Evolutionary conservation across 192 early-diverging fungal species (phyloP).

Genomic region (Pilobolus umbonatus): DNA sequence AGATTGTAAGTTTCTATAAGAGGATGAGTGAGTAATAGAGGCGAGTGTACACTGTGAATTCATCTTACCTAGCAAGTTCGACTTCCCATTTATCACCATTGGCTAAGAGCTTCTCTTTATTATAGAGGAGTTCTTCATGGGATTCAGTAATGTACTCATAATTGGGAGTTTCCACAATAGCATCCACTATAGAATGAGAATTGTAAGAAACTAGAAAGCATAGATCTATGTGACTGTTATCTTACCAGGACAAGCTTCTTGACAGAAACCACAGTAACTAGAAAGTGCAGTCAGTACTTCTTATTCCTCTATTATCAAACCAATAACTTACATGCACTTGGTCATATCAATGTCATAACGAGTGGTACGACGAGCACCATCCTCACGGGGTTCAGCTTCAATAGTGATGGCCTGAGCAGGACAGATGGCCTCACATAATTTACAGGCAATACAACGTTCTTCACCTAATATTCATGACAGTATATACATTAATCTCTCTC

Average conservation of each 20-base stretch:
- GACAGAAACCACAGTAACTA: conserved; percentile 96
- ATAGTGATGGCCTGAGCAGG: conserved; percentile 98
- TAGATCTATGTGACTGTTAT: conserved; percentile 1
- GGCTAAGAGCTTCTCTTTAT: conserved; percentile 94
- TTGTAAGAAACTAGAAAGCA: neutral
- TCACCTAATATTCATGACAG: conserved; percentile 57
- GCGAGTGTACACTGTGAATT: neutral
- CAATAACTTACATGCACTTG: conserved; percentile 67
- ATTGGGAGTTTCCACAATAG: conserved; percentile 97
- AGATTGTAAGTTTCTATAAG: conserved; percentile 38
- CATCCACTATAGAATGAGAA: conserved; percentile 61
- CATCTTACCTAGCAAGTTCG: conserved; percentile 74
- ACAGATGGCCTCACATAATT: conserved; percentile 96
- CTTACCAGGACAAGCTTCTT: conserved; percentile 46
- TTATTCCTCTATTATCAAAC: neutral
- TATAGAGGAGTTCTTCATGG: conserved; percentile 95
- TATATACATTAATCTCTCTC: neutral
- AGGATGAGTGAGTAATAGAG: neutral
- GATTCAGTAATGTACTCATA: conserved; percentile 97
- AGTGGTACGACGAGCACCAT: conserved; percentile 90
- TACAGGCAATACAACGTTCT: conserved; percentile 98
- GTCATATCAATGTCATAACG: conserved; percentile 99
- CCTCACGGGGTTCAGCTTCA: conserved; percentile 93
- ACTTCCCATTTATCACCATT: conserved; percentile 99
- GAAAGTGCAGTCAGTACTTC: conserved; percentile 18